Base-by-base conservation (phyloP, 192 early-diverging fungal genomes). In the Coemansia sp. region DNA sequence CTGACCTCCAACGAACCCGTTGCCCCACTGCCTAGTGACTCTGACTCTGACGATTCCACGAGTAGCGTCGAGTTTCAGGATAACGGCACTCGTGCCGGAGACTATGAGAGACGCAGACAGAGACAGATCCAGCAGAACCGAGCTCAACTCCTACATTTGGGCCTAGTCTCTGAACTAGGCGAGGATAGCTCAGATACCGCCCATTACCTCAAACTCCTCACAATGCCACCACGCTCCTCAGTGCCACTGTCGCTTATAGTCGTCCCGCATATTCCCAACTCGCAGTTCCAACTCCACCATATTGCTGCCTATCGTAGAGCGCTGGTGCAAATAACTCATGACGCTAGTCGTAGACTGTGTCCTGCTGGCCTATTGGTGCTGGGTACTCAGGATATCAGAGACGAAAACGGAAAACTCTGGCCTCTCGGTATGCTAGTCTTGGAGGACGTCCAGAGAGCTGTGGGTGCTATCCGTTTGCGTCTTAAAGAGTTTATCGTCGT, bases 111-210 rank as follows among this genome's bases (percentile, higher is more conserved):
- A 0, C 74, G 73, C 40, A 76, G 86, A 16, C 80, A 77, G 70
- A 66, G 77, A 0, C 76, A 82, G 68, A 85, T 87, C 60, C 76
- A 74, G 63, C 52, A 75, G 38, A 87, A 87, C 66, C 73, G 76
- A 40, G 68, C 81, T 43, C 72, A 78, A 66, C 86, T 87, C 13
- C 60, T 87, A 61, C 57, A 78, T 6, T 74, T 87, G 5, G 94
- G 94, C 0, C 75, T 95, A 11, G 88, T 93, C 11, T 94, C 93
- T 7, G 93, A 94, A 34, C 72, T 96, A 41, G 90, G 91, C 74
- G 92, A 94, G 64, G 88, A 90, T 47, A 89, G 88, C n/a, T 89
- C 87, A 33, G 93, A 94, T 71, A 80, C 87, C 27, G 86, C 87
- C 8, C 92, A 93, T 65, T 88, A 91, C 62, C 86, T 79, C 16